Conservation (phyloP, 805 yeast species). For the Pichia californica region DNA sequence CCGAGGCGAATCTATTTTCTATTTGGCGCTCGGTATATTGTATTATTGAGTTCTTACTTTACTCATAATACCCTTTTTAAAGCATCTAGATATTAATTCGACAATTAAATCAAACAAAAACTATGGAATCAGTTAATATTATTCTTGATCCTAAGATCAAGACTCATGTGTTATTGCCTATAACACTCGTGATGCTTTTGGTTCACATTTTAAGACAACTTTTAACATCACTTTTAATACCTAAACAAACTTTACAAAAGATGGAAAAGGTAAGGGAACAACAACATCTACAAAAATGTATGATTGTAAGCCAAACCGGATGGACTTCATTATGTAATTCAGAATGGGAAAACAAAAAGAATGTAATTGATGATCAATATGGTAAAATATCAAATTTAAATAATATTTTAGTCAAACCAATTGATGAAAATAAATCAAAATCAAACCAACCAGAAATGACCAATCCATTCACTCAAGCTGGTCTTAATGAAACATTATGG, state of each 20-base stretch:
- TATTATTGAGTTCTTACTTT: no score
- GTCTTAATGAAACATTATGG: conserved; percentile 64
- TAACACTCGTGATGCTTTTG: conserved; percentile 81
- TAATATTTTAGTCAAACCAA: conserved; percentile 5
- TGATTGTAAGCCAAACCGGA: not conserved
- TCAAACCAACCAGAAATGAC: conserved; percentile 33
- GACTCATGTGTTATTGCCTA: conserved; percentile 88
- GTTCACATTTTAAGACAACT: conserved; percentile 76
- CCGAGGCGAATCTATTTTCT: no score
- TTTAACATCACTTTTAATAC: conserved; percentile 53
- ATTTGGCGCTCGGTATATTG: no score
- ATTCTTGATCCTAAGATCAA: conserved; percentile 75
- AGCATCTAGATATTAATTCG: no score
- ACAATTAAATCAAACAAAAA: not conserved
- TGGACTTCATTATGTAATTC: conserved; percentile 9
- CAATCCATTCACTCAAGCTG: conserved; percentile 68
- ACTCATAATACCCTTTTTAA: no score
- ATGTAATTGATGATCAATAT: conserved; percentile 4
- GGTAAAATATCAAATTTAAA: conserved; percentile 2
- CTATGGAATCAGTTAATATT: conserved; percentile 37
- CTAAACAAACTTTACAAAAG: conserved; percentile 49
- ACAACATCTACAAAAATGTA: conserved; percentile 51
- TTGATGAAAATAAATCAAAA: conserved; percentile 28
- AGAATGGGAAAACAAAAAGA: conserved; percentile 10
- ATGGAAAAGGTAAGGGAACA: conserved; percentile 50